Evolutionary conservation across 768 basidiomycete species (phyloP), one percentile per base, ranked within the genome.

Genomic region (Lactifluus echinatus): DNA sequence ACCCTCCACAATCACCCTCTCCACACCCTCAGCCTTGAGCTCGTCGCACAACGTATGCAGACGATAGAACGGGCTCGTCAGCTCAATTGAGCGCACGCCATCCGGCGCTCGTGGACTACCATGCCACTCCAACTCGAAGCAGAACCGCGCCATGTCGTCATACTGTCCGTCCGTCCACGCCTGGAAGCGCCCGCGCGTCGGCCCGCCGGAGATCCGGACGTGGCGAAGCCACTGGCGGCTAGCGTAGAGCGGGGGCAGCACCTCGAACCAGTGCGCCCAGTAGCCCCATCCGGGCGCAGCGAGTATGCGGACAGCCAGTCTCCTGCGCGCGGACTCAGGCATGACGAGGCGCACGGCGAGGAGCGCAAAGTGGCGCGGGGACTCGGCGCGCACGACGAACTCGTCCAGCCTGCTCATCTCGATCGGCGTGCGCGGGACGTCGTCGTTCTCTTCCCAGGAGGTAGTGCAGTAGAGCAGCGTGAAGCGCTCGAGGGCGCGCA

Each of bases 61-160:
- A 26, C n/a, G 45, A 34, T 57, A 53, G 29, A 57, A 53, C 4
- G 50, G 50, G 31, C 56, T 57, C 23, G 37, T 46, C 15, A 53
- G 7, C 23, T 47, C 56, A 37, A 47, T 46, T 8, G 50, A 40
- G 12, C 44, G 56, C 26, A 57, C 44, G 4, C 36, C 36, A 19
- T 31, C 36, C 11, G 36, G 45, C 17, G 50, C 36, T 0, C 28
- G 50, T 29, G 50, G 50, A 28, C 44, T 28, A 17, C 45, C 50
- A 5, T 26, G 28, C 56, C 56, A 57, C n/a, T 46, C 44, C 39
- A 53, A 26, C 56, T 57, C 56, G 51, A 57, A 57, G 39, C 50
- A 57, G 56, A 57, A 57, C 6, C 51, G 51, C 8, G 56, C 56
- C 36, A 33, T n/a, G 4, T 53, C 51, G 37, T 46, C 29, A 8